phyloP scores from a whole-genome alignment of 106 monocot species.

The Apostasia ramifera region DNA sequence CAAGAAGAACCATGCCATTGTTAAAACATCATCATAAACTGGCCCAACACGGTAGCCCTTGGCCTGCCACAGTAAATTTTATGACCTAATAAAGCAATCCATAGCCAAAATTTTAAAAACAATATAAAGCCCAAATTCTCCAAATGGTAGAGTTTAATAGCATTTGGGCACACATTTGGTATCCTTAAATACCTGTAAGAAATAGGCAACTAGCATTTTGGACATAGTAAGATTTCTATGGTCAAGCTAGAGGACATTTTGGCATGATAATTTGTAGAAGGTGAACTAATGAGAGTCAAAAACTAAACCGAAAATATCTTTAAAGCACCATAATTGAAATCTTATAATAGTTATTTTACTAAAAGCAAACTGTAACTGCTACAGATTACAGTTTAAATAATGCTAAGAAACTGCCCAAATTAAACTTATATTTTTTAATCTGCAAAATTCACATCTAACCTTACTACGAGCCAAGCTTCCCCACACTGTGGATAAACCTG shows the following conservation, averaged over 20 bases:
- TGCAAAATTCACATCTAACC: conserved; percentile 28
- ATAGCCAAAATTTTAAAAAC: too few species aligned
- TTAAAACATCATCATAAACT: conserved; percentile 99
- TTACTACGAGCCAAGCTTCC: conserved; percentile 98
- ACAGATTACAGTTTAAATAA: neutral
- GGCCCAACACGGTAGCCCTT: conserved; percentile 99
- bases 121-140: neutral
- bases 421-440: neutral
- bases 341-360: too few species aligned
- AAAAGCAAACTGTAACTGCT: neutral
- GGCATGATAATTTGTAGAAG: too few species aligned
- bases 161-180: neutral
- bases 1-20: conserved; percentile 99
- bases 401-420: neutral
- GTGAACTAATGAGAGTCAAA: too few species aligned
- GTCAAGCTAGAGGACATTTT: too few species aligned
- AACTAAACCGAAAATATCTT: too few species aligned
- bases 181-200: neutral
- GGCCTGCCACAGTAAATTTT: conserved; percentile 41
- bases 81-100: neutral
- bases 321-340: too few species aligned
- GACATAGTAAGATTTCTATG: neutral
- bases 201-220: neutral
- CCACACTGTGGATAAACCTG: conserved; percentile 97
- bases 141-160: neutral